These are phyloP conservation scores for Geotrichum citri-aurantii DNA, from an alignment of 1,139 yeast genomes.

Conservation along the genomic window DNA sequence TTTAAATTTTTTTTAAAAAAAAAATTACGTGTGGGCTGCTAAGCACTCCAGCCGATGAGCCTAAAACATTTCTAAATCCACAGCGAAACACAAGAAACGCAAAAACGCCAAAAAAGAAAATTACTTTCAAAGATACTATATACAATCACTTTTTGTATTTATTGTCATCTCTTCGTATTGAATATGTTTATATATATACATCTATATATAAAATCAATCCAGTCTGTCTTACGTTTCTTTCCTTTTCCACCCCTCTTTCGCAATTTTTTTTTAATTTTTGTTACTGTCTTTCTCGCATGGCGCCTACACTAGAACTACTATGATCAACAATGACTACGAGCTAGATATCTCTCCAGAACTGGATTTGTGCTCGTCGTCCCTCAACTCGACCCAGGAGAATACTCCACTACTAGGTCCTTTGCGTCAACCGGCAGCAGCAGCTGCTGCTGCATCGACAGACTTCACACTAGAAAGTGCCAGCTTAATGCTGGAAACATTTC, in stretches of 20 bases:
- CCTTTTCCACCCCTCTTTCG: neutral
- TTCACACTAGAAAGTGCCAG: slow-evolving; percentile 1
- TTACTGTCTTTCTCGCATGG: neutral
- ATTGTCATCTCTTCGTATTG: neutral
- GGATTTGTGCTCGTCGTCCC: slow-evolving; percentile 3
- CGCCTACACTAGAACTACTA: neutral
- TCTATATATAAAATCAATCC: neutral
- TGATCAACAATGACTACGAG: slow-evolving; percentile 5
- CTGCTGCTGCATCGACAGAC: neutral
- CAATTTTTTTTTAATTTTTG: neutral
- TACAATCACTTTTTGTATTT: neutral
- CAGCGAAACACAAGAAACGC: neutral
- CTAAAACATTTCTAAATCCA: neutral
- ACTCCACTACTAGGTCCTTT: slow-evolving; percentile 4
- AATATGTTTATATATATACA: no score
- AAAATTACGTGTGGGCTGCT: neutral
- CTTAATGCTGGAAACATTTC: neutral
- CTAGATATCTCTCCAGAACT: slow-evolving; percentile 3
- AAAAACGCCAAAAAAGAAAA: neutral
- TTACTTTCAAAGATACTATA: neutral
- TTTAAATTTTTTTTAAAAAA: neutral
- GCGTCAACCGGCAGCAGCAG: neutral
- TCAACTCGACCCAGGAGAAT: slow-evolving; percentile 6
- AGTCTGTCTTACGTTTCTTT: neutral
- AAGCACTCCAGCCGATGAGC: neutral